Conservation (phyloP, 2,329 filamentous ascomycete genomes). For the Paraconiothyrium brasiliense region DNA sequence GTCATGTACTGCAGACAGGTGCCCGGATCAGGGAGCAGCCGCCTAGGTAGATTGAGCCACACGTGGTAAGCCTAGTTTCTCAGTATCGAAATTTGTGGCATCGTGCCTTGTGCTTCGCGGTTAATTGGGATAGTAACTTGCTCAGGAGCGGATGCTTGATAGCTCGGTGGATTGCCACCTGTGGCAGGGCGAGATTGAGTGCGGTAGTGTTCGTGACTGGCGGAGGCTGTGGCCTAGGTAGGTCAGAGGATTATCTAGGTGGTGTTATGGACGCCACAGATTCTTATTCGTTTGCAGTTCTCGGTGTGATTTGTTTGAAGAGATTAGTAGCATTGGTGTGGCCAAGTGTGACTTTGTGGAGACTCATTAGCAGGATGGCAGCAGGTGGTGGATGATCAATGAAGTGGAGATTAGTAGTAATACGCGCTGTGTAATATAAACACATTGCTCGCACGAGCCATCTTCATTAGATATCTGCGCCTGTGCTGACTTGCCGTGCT, state of each 20-base stretch:
- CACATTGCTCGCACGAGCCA: neutral
- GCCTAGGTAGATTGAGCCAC: too few relatives aligned
- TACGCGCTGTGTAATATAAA: neutral
- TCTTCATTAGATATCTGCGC: neutral
- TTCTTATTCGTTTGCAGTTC: neutral
- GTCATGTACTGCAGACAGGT: constrained; percentile 33
- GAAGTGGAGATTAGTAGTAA: neutral
- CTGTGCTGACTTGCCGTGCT: neutral
- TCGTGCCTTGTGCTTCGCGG: constrained; percentile 10
- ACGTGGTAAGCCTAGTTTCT: constrained; percentile 27
- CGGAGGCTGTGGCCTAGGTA: neutral
- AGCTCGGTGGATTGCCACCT: too few relatives aligned
- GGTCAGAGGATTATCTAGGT: neutral
- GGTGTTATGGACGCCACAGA: neutral
- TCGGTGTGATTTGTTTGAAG: neutral
- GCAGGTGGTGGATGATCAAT: neutral
- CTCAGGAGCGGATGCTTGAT: too few relatives aligned
- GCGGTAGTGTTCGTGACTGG: neutral
- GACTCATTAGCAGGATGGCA: neutral
- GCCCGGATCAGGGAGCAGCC: constrained; percentile 33
- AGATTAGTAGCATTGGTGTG: neutral
- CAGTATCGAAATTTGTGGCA: constrained; percentile 19
- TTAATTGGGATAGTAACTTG: neutral
- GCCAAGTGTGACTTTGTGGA: neutral
- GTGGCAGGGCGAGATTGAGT: too few relatives aligned